Evolutionary conservation across 2,329 filamentous ascomycete species (phyloP), one percentile per base, ranked within the genome.

Genomic region (Stenocarpella maydis): DNA sequence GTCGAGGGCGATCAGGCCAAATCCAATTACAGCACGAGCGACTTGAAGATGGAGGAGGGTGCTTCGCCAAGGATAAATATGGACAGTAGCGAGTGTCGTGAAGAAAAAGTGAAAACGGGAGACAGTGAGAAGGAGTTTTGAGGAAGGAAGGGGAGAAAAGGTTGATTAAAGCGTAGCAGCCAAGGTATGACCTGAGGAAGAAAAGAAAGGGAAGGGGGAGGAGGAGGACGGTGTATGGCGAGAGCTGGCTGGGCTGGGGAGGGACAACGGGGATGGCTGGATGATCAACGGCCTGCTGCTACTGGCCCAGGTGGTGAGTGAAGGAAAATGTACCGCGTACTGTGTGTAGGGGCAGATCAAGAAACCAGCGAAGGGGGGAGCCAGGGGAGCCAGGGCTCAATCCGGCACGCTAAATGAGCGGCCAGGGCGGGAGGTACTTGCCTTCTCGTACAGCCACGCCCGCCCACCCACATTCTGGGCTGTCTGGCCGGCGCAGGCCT

Each of bases 31-130:
- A 37, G 50, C 65, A 64, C 65, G 55, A 54, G 58, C 28, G 41
- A 67, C 65, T 45, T 37, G 54, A 55, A 50, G 43, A 58, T 52
- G 60, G 64, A 53, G 53, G 53, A 58, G 50, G 64, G 34, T 69
- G 55, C 49, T 50, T 65, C 65, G 61, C 68, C 65, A 54, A 55
- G 50, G 50, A 65, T 69, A 69, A 69, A 64, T 66, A 63, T 68
- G 55, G 69, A 69, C 54, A 67, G 53, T 69, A 72, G 71, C 71
- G 71, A 72, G 69, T 72, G 71, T 72, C 68, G 68, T 69, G 71
- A 72, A 70, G 17, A 58, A 47, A 65, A 65, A 69, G 15, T 55
- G 60, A 65, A 69, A 65, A 54, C 58, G 26, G 66, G 37, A 53
- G 49, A 19, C 60, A n/a, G 58, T 26, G 60, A 66, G 60, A 69